A percentile compares a stretch with the other conserved stretches of the same genome.
Evolutionary conservation across 345 rosid species (phyloP).

Genomic region (Populus euphratica): DNA sequence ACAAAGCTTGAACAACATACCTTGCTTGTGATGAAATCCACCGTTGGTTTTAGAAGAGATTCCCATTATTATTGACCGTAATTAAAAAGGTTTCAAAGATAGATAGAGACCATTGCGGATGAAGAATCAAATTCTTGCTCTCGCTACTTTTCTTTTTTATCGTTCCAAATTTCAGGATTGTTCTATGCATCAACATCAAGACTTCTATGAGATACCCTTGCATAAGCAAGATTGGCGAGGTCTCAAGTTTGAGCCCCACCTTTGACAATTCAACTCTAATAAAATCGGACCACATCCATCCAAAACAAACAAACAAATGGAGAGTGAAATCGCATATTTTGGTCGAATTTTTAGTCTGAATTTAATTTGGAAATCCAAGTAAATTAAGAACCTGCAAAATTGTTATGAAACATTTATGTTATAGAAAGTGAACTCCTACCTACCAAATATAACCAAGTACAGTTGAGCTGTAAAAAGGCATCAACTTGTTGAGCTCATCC

Average conservation of each 20-base stretch:
- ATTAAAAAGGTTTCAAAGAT: background rate
- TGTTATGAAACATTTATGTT: background rate
- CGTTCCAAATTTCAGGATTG: slow-evolving; percentile 8
- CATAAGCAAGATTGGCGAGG: too few relatives aligned
- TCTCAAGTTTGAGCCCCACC: too few relatives aligned
- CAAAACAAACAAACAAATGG: too few relatives aligned
- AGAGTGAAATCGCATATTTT: too few relatives aligned
- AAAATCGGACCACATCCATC: too few relatives aligned
- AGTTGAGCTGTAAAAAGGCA: background rate
- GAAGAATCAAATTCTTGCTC: slow-evolving; percentile 26
- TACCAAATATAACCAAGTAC: too few relatives aligned
- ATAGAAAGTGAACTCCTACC: background rate
- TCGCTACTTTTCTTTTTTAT: slow-evolving; percentile 8
- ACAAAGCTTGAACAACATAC: slow-evolving; percentile 25
- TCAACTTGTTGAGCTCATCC: background rate
- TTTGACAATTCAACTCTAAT: too few relatives aligned
- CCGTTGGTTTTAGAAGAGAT: background rate
- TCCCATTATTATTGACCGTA: background rate
- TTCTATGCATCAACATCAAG: background rate
- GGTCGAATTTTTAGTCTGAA: too few relatives aligned
- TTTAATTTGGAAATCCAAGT: too few relatives aligned
- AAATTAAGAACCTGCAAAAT: background rate
- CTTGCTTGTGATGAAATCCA: slow-evolving; percentile 26
- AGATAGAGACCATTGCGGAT: background rate
- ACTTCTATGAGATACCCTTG: too few relatives aligned